Base-by-base conservation (phyloP, 75 land plant species). In the Sequoiadendron giganteum region DNA sequence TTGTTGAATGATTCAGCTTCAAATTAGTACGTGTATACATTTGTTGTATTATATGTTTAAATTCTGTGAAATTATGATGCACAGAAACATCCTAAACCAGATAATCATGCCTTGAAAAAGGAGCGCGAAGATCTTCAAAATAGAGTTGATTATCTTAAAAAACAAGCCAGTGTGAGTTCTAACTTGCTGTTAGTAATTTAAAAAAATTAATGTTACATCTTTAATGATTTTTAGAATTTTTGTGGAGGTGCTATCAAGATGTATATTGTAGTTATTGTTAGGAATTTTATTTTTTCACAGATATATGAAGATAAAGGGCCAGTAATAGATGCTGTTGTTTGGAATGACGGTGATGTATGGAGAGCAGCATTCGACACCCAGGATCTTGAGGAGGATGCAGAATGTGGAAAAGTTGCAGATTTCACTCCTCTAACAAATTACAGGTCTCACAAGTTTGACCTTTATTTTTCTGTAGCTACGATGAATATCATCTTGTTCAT, bases 291-390 rank as follows among this genome's bases (percentile, higher is more conserved):
- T 36, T 58, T 49, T 25, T 91, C 75, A 42, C 95, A 98, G 99
- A 91, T 88, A 87, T 97, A 97, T 91, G 99, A 98, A 86, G 99
- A 98, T 90, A 97, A 92, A 47, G 99, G 99, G 55, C 99, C 99
- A 89, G 88, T 98, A 14, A 96, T 98, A 75, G 99, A 98, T 94
- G 97, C 99, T 87, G 99, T 97, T 84, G 99, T 96, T 3, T 98
- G 99, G 99, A 90, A 98, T 91, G 99, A 98, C 92, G 99, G 99
- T 83, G 93, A 94, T 87, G 83, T 95, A 25, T 98, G 99, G 99
- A 93, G 99, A 88, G 99, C 92, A 70, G 99, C 99, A 49, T 92
- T 98, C 89, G 99, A 98, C 76, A 98, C 99, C 32, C 97, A 95
- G 82, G 93, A 90, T 72, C 92, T 98, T 91, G 99, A 95, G 88